These are phyloP conservation scores for Liriodendron chinense DNA, from an alignment of 164 flowering plant genomes.

Conservation along the genomic window DNA sequence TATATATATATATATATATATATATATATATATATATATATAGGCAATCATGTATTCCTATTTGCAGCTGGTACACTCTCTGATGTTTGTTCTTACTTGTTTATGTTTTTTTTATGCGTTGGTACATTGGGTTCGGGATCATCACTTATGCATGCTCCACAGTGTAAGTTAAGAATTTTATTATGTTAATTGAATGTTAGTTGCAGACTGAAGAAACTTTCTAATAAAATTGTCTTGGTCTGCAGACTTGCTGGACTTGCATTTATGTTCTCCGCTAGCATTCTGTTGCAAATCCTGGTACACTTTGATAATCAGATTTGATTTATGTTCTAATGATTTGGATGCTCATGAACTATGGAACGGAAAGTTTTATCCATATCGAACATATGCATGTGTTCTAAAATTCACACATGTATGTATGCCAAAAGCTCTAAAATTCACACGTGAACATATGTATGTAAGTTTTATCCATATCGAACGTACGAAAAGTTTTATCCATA, in stretches of 20 bases:
- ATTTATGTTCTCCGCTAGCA: slow-evolving; percentile 93
- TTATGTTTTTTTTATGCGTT: slow-evolving; percentile 6
- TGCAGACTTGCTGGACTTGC: slow-evolving; percentile 97
- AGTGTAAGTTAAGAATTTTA: slow-evolving; percentile 49
- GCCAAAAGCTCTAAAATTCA: no score
- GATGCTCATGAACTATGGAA: neutral
- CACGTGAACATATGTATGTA: neutral
- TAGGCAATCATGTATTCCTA: no score
- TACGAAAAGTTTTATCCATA: no score
- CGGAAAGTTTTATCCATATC: neutral
- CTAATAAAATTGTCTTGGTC: neutral
- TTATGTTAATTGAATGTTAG: neutral
- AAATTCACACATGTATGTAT: no score
- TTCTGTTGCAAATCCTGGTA: slow-evolving; percentile 91
- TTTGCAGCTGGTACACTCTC: no score
- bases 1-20: no score
- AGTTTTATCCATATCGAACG: neutral
- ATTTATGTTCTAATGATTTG: neutral
- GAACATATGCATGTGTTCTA: neutral
- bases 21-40: no score
- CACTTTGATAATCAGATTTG: slow-evolving; percentile 7
- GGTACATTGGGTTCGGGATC: slow-evolving; percentile 2
- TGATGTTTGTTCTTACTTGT: slow-evolving; percentile 9
- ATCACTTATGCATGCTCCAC: slow-evolving; percentile 19
- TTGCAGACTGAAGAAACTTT: slow-evolving; percentile 3